Conservation (phyloP, 2,329 filamentous ascomycete genomes). For the Trichophyton schoenleinii region DNA sequence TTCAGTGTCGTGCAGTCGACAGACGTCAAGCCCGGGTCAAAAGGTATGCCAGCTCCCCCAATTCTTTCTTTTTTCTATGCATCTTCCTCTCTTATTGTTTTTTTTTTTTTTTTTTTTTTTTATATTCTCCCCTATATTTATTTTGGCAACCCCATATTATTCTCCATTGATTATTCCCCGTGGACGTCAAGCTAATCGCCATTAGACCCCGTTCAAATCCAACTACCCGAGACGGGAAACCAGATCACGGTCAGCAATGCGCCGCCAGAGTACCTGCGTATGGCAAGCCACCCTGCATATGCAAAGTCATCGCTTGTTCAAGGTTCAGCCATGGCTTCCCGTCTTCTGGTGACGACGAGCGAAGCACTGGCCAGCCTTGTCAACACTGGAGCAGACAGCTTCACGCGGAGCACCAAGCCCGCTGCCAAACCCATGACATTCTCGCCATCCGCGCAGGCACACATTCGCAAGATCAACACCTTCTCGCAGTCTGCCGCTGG, state of each 20-base stretch:
- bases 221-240: conserved; percentile 35
- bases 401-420: conserved; percentile 68
- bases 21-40: conserved; percentile 69
- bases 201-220: conserved; percentile 37
- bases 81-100: not conserved
- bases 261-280: conserved; percentile 52
- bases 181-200: not conserved
- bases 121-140: not conserved
- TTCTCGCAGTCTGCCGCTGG: conserved; percentile 68
- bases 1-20: conserved; percentile 69
- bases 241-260: conserved; percentile 37
- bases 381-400: conserved; percentile 63
- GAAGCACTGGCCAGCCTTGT: conserved; percentile 66
- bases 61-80: not conserved
- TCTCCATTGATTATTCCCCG: not conserved
- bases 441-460: conserved; percentile 67
- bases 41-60: conserved; percentile 48
- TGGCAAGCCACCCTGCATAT: conserved; percentile 81
- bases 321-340: conserved; percentile 75
- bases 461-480: conserved; percentile 79
- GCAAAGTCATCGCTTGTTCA: conserved; percentile 75
- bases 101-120: not conserved
- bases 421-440: conserved; percentile 74
- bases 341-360: conserved; percentile 80
- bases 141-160: not conserved